Percentiles rank a stretch among this genome's conserved stretches.
Evolutionary conservation across 305 asterid species (phyloP).

Genomic region (Lippia alba): DNA sequence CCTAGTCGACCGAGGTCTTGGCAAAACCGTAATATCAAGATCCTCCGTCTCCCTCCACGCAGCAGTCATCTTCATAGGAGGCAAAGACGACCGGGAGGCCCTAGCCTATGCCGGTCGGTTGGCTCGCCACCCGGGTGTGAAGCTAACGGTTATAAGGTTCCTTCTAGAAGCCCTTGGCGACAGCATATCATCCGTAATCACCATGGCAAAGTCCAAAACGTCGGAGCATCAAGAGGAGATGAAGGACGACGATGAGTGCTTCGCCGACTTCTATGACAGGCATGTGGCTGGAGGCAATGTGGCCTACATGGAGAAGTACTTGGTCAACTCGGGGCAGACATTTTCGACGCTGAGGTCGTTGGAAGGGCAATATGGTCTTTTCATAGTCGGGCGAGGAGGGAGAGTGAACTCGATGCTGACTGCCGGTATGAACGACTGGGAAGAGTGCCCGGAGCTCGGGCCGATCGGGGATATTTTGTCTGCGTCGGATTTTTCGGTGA

Average conservation of each 20-base stretch:
- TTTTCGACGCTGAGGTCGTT: conserved; percentile 77
- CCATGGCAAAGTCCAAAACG: conserved; percentile 68
- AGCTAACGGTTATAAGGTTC: conserved; percentile 84
- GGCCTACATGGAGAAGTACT: conserved; percentile 88
- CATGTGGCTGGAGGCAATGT: conserved; percentile 87
- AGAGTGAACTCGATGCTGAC: conserved; percentile 82
- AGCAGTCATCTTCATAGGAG: conserved; percentile 93
- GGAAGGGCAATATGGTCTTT: conserved; percentile 83
- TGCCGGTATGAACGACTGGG: conserved; percentile 97
- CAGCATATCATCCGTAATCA: conserved; percentile 68
- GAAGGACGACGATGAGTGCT: conserved; percentile 89
- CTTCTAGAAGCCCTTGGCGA: conserved; percentile 73
- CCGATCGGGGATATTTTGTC: conserved; percentile 91
- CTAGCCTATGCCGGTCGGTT: conserved; percentile 80
- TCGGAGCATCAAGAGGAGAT: conserved; percentile 83
- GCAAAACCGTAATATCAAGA: conserved; percentile 56
- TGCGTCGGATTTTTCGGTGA: conserved; percentile 75
- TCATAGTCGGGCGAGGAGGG: conserved; percentile 88
- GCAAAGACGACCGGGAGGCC: conserved; percentile 92
- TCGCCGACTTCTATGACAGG: conserved; percentile 80
- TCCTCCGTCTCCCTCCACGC: conserved; percentile 65
- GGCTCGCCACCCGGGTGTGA: conserved; percentile 88
- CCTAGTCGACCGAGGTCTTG: conserved; percentile 88
- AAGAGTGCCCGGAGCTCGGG: conserved; percentile 96
- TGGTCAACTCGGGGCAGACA: conserved; percentile 88